Evolutionary conservation across 2,329 filamentous ascomycete species (phyloP), one percentile per base, ranked within the genome.

Genomic region (Cryphonectria nitschkei): DNA sequence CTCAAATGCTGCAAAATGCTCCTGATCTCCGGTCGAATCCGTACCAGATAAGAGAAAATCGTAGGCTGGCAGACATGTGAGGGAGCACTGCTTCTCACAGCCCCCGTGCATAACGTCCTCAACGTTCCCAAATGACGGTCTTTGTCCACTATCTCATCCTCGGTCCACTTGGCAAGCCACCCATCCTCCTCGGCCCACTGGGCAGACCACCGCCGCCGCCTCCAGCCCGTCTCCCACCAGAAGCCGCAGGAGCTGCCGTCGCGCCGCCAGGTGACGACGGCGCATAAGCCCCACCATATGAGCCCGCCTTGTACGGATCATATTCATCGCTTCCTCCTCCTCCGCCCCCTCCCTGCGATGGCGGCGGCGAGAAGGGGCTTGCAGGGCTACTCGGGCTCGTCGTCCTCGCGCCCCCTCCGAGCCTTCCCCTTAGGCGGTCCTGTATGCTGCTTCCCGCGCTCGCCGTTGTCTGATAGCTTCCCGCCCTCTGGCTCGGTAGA

Each of bases 371-470:
- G 72, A 86, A 87, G 7, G 86, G 84, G 3, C 83, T 82, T 32
- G 76, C 65, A 3, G 62, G 60, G 76, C 26, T 80, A 78, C 34
- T 82, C 11, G 89, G 88, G 74, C 89, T 91, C 64, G 84, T 83
- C 60, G 87, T 87, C 74, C 87, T 85, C 32, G 87, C 81, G 6
- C 85, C 85, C 41, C 88, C 87, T n/a, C 89, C 94, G 62, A 97
- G 82, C 73, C 93, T 85, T 76, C 94, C 93, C 78, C 94, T 93
- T 75, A 98, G 83, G 75, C 93, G 86, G 76, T 97, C 93, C 82
- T 97, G 93, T 66, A 94, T 94, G 43, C 71, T 94, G 41, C 71
- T 72, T 29, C 71, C 72, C 75, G 65, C 68, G 76, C 74, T 37
- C 76, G 80, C 41, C 29, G 77, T 75, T 58, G 80, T 88, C 82